These are phyloP conservation scores for Hypoxylon fragiforme DNA, from an alignment of 495 filamentous ascomycete species.

Conservation along the genomic window DNA sequence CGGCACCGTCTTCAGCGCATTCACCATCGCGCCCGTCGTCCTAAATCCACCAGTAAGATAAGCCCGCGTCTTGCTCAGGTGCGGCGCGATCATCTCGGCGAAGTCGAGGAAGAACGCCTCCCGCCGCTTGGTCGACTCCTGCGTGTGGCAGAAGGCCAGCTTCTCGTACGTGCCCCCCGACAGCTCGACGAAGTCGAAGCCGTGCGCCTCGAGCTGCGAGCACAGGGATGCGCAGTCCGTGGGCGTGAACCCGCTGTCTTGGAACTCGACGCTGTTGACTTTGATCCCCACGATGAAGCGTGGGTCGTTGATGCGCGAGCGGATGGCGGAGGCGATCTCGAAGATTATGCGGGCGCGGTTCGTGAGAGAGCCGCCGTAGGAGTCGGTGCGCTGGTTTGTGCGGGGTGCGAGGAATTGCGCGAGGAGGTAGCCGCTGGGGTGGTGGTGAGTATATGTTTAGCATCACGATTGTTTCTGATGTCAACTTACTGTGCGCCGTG, in stretches of 20 bases:
- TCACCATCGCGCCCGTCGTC: background rate
- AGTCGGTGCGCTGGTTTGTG: background rate
- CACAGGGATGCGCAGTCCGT: background rate
- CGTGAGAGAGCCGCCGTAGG: background rate
- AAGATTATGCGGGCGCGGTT: background rate
- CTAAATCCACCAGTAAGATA: background rate
- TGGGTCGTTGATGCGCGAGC: background rate
- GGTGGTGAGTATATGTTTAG: too few species aligned
- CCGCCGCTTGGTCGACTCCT: background rate
- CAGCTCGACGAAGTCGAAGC: background rate
- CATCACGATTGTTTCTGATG: too few species aligned
- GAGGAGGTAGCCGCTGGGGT: background rate
- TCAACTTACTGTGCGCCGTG: conserved; percentile 52
- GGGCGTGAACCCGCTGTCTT: background rate
- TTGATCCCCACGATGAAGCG: background rate
- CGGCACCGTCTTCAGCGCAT: background rate
- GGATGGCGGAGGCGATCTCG: background rate
- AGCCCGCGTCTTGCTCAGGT: background rate
- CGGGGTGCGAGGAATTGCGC: background rate
- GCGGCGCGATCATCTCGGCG: background rate
- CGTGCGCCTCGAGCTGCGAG: background rate
- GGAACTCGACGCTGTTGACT: background rate
- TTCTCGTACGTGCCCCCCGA: background rate
- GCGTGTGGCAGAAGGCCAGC: background rate
- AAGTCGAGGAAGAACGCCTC: background rate